A percentile compares a stretch with the other conserved stretches of the same genome.
Conservation (phyloP, 345 rosid genomes). For the Psidium guajava region DNA sequence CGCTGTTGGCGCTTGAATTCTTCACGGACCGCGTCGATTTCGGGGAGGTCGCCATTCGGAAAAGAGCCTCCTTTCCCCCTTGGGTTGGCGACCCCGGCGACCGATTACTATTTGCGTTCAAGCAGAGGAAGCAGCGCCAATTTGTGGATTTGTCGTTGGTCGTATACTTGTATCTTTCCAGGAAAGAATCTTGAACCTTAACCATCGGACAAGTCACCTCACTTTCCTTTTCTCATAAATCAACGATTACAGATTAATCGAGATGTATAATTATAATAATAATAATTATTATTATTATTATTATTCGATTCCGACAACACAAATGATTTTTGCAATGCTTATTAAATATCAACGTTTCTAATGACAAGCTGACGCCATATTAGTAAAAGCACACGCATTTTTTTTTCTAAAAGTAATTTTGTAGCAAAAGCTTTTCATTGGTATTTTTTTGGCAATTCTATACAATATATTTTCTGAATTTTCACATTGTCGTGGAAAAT, state of each 20-base stretch:
- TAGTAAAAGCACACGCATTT: background rate
- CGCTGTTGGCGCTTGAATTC: background rate
- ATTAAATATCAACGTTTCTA: too few relatives aligned
- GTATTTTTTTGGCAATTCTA: background rate
- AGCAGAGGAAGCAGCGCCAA: background rate
- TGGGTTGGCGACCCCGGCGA: background rate
- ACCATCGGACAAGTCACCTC: background rate
- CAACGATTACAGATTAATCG: background rate
- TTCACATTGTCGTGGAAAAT: background rate
- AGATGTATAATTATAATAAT: background rate
- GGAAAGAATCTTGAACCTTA: background rate
- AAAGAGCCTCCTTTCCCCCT: background rate
- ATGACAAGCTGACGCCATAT: too few relatives aligned
- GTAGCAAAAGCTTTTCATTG: background rate
- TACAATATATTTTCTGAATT: background rate
- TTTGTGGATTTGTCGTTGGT: background rate
- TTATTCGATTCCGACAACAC: background rate
- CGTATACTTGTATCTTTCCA: too few relatives aligned
- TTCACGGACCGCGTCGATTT: background rate
- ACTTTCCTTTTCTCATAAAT: background rate
- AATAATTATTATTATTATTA: background rate
- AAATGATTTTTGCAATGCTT: background rate
- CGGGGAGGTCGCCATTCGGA: slow-evolving; percentile 1
- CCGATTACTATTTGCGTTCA: background rate
- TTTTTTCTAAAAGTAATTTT: background rate